Percentiles rank a stretch among this genome's conserved stretches.
Evolutionary conservation across 352 stramenopile genomes (phyloP).

Genomic region (Phytophthora ohioensis): DNA sequence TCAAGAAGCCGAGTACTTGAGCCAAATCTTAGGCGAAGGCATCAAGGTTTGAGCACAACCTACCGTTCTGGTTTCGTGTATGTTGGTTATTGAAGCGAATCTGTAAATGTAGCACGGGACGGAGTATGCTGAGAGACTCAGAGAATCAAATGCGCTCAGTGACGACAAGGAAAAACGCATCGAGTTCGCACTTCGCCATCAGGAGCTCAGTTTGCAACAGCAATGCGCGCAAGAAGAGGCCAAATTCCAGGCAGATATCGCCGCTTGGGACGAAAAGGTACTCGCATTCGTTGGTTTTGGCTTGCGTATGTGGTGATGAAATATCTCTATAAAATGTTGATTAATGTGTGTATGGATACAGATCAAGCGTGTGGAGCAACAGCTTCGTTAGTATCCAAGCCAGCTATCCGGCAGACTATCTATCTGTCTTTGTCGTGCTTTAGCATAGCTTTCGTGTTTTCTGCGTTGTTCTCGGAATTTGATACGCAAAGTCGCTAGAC

Average conservation of each 20-base stretch:
- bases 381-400: conserved; percentile 26
- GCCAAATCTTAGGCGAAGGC: conserved; percentile 35
- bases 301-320: neutral
- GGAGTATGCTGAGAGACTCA: conserved; percentile 24
- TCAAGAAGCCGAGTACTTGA: conserved; percentile 33
- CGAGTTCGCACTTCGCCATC: conserved; percentile 39
- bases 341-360: conserved; percentile 12
- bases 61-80: neutral
- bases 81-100: neutral
- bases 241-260: conserved; percentile 34
- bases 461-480: conserved; percentile 21
- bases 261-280: conserved; percentile 49
- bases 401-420: no score
- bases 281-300: neutral
- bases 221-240: conserved; percentile 40
- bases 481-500: neutral
- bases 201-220: conserved; percentile 40
- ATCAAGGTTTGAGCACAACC: conserved; percentile 38
- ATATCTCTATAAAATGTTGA: neutral
- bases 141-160: conserved; percentile 13
- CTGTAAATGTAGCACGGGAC: conserved; percentile 32
- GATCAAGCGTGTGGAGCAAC: conserved; percentile 36
- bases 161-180: conserved; percentile 32
- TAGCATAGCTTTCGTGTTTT: no score
- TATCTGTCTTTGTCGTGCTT: no score